Evolutionary conservation across 1,139 yeast genomes (phyloP).

Genomic region (Diutina neorugosa): DNA sequence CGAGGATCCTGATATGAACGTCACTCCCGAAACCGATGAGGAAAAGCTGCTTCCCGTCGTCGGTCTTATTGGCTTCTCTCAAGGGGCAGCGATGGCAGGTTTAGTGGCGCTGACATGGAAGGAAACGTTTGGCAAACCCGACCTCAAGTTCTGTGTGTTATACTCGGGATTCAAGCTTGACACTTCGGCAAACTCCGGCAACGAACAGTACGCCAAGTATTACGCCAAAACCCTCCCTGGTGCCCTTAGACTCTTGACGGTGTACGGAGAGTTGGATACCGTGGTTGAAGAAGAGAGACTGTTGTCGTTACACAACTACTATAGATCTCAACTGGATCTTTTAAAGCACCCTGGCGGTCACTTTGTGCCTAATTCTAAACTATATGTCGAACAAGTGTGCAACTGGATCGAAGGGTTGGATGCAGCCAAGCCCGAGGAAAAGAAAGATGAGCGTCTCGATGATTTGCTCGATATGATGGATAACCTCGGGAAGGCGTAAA

Average conservation of each 20-base stretch:
- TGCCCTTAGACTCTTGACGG: slow-evolving; percentile 42
- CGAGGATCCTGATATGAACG: slow-evolving; percentile 6
- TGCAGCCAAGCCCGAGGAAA: slow-evolving; percentile 9
- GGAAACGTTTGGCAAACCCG: slow-evolving; percentile 16
- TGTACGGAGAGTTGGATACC: slow-evolving; percentile 80
- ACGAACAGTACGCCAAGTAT: slow-evolving; percentile 12
- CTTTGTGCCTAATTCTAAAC: slow-evolving; percentile 66
- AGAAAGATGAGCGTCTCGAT: slow-evolving; percentile 9
- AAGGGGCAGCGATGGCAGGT: slow-evolving; percentile 19
- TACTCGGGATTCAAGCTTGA: slow-evolving; percentile 68
- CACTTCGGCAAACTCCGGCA: slow-evolving; percentile 19
- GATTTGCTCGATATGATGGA: slow-evolving; percentile 9
- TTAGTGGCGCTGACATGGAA: slow-evolving; percentile 13
- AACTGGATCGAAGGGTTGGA: slow-evolving; percentile 34
- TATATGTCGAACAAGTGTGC: slow-evolving; percentile 43
- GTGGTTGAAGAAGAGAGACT: slow-evolving; percentile 71
- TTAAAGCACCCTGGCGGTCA: slow-evolving; percentile 79
- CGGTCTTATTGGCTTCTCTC: slow-evolving; percentile 34
- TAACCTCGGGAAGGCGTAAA: slow-evolving; percentile 7
- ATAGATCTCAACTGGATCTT: slow-evolving; percentile 35
- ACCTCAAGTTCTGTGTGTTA: slow-evolving; percentile 56
- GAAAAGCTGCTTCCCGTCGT: slow-evolving; percentile 22
- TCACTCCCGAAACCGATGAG: slow-evolving; percentile 12
- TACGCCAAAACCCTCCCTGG: slow-evolving; percentile 15
- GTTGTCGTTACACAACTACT: slow-evolving; percentile 39